Base-by-base conservation (phyloP, 352 stramenopile species). In the Globisporangium nunn region DNA sequence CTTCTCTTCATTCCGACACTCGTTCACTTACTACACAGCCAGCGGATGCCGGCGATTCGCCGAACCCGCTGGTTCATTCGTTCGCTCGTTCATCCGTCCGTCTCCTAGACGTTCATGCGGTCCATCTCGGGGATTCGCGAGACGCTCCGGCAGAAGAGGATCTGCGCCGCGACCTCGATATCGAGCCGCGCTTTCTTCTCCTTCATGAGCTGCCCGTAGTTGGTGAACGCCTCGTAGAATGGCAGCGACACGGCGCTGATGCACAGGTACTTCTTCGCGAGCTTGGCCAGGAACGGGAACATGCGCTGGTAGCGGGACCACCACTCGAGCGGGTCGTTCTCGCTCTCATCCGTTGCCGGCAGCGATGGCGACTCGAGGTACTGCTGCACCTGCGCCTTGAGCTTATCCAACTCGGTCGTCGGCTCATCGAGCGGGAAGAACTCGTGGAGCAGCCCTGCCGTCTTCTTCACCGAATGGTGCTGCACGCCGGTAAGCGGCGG, bases 51-150 rank as follows among this genome's bases (percentile, higher is more conserved):
- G 23, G 1, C 23, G 23, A 23, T 1, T 23, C 23, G 23, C 23
- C 23, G 23, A 23, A 23, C 23, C 23, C 23, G 23, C 23, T 23
- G 23, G 23, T 23, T 23, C 23, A 1, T 23, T 23, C 23, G 23
- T 23, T 23, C 23, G 23, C 23, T 23, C 23, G 23, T 23, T 23
- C 23, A 23, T 23, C 23, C 23, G 23, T 23, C 23, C 23, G 23
- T 23, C 23, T 37, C 12, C 41, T 52, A 78, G 40, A 85, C 79
- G 53, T 87, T 87, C 59, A 92, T 88, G 40, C 81, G 81, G 41
- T 92, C 79, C 79, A 92, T 92, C 63, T 93, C 83, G 12, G 80
- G 78, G 41, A 93, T 90, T 7, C 79, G 63, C 40, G 75, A 90
- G 3, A 88, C 82, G 43, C 79, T 90, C 43, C 80, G 76, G 56